A percentile compares a stretch with the other conserved stretches of the same genome.
These are phyloP conservation scores for Morella rubra DNA, from an alignment of 306 rosid genomes.

Conservation along the genomic window DNA sequence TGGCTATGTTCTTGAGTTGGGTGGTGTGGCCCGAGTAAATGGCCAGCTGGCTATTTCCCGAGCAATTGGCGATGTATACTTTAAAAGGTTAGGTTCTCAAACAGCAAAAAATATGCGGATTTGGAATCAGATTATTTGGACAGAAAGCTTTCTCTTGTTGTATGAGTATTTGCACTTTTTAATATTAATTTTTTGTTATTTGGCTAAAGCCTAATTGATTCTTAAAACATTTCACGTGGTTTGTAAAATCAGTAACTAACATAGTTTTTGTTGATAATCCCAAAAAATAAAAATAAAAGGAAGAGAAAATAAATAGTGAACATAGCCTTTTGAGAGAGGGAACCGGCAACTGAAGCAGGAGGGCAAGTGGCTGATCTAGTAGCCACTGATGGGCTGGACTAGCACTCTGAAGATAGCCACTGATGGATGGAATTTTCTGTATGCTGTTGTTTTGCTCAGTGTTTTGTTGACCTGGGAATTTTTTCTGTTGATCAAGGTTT, in stretches of 20 bases:
- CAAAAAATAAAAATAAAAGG: neutral
- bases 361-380: neutral
- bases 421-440: neutral
- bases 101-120: constrained; percentile 4
- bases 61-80: constrained; percentile 80
- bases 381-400: neutral
- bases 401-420: neutral
- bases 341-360: neutral
- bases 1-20: constrained; percentile 84
- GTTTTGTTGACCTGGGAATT: neutral
- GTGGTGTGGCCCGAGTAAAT: constrained; percentile 84
- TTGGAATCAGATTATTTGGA: neutral
- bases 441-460: neutral
- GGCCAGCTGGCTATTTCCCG: constrained; percentile 91
- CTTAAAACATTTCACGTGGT: neutral
- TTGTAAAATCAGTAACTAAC: neutral
- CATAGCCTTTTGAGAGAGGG: neutral
- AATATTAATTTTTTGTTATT: too few relatives aligned
- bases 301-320: neutral
- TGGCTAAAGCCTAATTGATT: too few relatives aligned
- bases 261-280: neutral
- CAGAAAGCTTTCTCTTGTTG: too few relatives aligned
- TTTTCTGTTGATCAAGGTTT: neutral
- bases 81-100: constrained; percentile 65
- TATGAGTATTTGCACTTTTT: too few relatives aligned